These are phyloP conservation scores for Zanthoxylum bungeanum DNA, from an alignment of 345 rosid species.

Conservation along the genomic window DNA sequence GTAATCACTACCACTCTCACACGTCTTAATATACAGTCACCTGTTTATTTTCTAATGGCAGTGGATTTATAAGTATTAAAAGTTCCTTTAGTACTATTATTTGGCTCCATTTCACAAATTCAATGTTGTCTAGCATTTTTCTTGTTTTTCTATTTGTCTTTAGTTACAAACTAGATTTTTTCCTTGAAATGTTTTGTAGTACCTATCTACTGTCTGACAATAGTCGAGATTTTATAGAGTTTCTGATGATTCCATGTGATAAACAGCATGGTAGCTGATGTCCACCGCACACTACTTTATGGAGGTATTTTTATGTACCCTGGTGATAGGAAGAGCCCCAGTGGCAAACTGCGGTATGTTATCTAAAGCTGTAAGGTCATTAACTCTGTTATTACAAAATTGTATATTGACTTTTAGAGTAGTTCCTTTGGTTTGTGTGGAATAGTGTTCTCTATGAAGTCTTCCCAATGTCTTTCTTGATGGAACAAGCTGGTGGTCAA, in stretches of 20 bases:
- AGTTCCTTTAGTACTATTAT: not conserved
- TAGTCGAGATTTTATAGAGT: not conserved
- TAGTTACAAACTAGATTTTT: not conserved
- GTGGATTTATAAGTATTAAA: not conserved
- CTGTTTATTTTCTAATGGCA: not conserved
- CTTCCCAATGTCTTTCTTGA: slow-evolving; percentile 93
- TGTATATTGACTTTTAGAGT: not conserved
- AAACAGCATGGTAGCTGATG: slow-evolving; percentile 97
- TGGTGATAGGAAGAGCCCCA: slow-evolving; percentile 91
- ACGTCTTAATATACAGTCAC: not conserved
- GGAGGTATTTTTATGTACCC: slow-evolving; percentile 98
- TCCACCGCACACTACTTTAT: slow-evolving; percentile 92
- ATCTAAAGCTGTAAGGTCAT: not conserved
- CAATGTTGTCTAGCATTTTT: not conserved
- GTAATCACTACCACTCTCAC: not conserved
- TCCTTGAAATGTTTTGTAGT: not conserved
- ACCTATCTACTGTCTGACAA: too few species aligned
- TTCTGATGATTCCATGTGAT: slow-evolving; percentile 11
- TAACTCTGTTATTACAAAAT: not conserved
- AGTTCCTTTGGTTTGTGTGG: slow-evolving; percentile 10
- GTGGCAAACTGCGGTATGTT: slow-evolving; percentile 87
- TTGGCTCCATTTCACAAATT: not conserved
- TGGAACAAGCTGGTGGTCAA: slow-evolving; percentile 99
- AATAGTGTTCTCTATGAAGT: slow-evolving; percentile 90
- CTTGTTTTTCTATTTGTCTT: not conserved